phyloP scores from a whole-genome alignment of 1,139 yeast genomes.

The Geotrichum australiense region DNA sequence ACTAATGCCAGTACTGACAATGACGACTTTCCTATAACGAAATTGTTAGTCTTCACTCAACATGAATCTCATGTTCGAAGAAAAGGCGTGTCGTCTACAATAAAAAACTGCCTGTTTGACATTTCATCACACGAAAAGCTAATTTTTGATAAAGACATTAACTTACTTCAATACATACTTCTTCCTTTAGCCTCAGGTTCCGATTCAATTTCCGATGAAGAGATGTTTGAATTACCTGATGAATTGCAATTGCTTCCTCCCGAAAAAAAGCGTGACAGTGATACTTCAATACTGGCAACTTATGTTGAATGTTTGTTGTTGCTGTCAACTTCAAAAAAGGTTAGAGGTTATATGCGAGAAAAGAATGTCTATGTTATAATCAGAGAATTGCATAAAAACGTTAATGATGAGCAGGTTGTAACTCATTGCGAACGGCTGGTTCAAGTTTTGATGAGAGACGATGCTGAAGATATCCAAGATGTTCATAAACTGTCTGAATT shows the following conservation, averaged over 20 bases:
- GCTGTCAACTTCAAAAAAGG: conserved; percentile 64
- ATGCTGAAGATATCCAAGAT: conserved; percentile 48
- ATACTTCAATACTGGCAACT: conserved; percentile 53
- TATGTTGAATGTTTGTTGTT: conserved; percentile 69
- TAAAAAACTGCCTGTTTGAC: conserved; percentile 84
- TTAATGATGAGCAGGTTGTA: conserved; percentile 54
- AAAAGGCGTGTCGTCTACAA: conserved; percentile 89
- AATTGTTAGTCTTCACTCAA: conserved; percentile 77
- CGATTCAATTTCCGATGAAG: conserved; percentile 73
- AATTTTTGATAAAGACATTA: conserved; percentile 55
- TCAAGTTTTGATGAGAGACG: conserved; percentile 89
- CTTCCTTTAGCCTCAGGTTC: conserved; percentile 74
- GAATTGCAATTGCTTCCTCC: conserved; percentile 75
- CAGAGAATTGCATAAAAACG: conserved; percentile 73
- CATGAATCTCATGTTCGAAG: conserved; percentile 73
- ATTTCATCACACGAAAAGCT: conserved; percentile 57
- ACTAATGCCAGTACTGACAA: no score
- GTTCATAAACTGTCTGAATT: conserved; percentile 48
- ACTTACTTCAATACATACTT: conserved; percentile 72
- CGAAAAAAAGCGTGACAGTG: conserved; percentile 73
- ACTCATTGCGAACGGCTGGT: conserved; percentile 50
- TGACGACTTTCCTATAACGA: conserved; percentile 69
- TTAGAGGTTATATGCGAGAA: conserved; percentile 68
- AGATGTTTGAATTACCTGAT: conserved; percentile 80
- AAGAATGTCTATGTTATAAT: conserved; percentile 78